These are phyloP conservation scores for Dipteronia sinensis DNA, from an alignment of 345 rosid species.

Conservation along the genomic window DNA sequence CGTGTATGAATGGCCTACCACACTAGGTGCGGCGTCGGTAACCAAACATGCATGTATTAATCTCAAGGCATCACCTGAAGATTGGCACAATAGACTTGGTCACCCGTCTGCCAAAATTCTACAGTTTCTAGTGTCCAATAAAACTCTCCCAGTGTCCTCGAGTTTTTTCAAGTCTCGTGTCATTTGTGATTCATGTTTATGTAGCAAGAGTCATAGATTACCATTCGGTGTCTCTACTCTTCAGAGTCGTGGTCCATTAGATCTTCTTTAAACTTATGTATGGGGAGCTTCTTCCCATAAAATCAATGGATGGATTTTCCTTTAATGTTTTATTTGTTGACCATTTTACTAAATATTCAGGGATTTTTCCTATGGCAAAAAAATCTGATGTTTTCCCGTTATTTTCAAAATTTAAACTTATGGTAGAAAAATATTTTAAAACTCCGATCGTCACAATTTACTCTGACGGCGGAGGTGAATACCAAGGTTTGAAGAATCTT, in stretches of 20 bases:
- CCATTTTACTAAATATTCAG: neutral
- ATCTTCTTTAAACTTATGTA: neutral
- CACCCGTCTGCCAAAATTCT: too few species aligned
- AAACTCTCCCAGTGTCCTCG: too few species aligned
- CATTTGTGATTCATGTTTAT: too few species aligned
- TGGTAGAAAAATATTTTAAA: neutral
- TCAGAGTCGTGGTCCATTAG: neutral
- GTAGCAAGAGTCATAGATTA: neutral
- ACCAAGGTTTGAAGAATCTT: neutral
- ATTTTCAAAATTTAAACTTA: neutral
- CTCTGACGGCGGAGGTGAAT: neutral
- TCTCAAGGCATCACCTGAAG: too few species aligned
- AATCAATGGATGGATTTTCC: neutral
- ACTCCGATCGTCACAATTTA: neutral
- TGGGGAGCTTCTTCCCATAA: neutral
- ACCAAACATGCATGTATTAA: too few species aligned
- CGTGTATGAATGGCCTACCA: too few species aligned
- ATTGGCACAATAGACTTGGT: too few species aligned
- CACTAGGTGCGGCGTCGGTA: too few species aligned
- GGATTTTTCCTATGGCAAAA: neutral
- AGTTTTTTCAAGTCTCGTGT: too few species aligned
- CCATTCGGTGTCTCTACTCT: neutral
- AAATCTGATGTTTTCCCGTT: neutral
- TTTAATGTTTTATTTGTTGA: constrained; percentile 5
- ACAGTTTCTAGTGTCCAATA: too few species aligned